Conservation (phyloP, 176 grass and related monocot genomes). For the Typha latifolia region DNA sequence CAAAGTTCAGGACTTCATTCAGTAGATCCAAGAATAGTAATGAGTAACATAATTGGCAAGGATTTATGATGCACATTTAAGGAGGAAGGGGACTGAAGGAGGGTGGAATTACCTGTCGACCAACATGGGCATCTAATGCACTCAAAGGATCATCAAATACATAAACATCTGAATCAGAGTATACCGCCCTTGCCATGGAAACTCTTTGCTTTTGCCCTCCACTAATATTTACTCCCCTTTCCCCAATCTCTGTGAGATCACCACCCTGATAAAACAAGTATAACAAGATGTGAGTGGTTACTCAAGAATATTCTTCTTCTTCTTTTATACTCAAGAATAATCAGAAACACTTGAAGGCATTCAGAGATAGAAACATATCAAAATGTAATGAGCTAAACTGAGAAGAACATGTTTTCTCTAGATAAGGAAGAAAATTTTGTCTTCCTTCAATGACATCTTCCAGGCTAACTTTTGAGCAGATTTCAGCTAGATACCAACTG, state of each 20-base stretch:
- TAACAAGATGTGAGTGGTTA: constrained; percentile 8
- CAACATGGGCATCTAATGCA: constrained; percentile 59
- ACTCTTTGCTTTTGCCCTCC: constrained; percentile 77
- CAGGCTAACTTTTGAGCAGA: no score
- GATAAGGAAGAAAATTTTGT: background rate
- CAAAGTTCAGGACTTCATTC: no score
- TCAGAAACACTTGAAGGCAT: background rate
- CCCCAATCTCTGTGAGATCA: constrained; percentile 97
- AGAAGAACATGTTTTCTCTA: no score
- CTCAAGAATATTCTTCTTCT: constrained; percentile 1
- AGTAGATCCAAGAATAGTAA: no score
- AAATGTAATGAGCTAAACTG: background rate
- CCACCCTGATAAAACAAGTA: constrained; percentile 50
- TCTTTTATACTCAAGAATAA: constrained; percentile 1
- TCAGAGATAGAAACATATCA: background rate
- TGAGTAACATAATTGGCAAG: no score
- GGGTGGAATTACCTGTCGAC: constrained; percentile 64
- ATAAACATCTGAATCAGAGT: constrained; percentile 62
- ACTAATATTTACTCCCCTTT: constrained; percentile 99
- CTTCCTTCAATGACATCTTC: background rate
- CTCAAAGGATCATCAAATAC: constrained; percentile 81
- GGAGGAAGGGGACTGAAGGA: no score
- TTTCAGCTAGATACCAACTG: no score
- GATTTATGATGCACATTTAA: no score
- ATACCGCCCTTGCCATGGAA: constrained; percentile 60